A percentile compares a stretch with the other conserved stretches of the same genome.
Conservation (phyloP, 331 rosid species). For the Spiraea crenata region DNA sequence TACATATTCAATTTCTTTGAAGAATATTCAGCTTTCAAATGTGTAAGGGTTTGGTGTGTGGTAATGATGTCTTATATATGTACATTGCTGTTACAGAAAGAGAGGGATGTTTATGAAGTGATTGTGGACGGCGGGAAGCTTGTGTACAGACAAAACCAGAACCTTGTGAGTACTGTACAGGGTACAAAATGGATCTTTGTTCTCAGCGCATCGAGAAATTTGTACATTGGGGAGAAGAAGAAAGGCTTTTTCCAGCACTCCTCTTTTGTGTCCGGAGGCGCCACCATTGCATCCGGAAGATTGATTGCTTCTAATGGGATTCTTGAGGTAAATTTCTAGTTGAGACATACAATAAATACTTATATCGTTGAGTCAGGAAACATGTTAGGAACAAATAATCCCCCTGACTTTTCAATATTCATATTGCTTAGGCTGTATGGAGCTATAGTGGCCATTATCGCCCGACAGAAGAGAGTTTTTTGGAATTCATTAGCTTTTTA, state of each 20-base stretch:
- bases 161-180: constrained; percentile 42
- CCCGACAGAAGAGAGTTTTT: constrained; percentile 64
- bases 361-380: too few relatives aligned
- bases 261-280: constrained; percentile 83
- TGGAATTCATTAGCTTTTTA: constrained; percentile 60
- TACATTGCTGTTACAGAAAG: constrained; percentile 39
- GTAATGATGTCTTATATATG: not conserved
- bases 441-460: constrained; percentile 84
- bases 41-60: not conserved
- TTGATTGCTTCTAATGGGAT: constrained; percentile 58
- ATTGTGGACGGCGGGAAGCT: constrained; percentile 53
- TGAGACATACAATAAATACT: too few relatives aligned
- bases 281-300: constrained; percentile 80
- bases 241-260: constrained; percentile 89
- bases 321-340: constrained; percentile 42
- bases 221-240: constrained; percentile 65
- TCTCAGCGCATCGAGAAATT: constrained; percentile 50
- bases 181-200: constrained; percentile 89
- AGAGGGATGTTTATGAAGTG: constrained; percentile 75
- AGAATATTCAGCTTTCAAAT: not conserved
- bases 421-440: constrained; percentile 69
- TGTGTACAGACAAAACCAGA: constrained; percentile 46
- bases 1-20: not conserved
- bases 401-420: not conserved
- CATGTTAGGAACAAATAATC: too few relatives aligned